A percentile compares a stretch with the other conserved stretches of the same genome.
These are phyloP conservation scores for Barnettozyma hawaiiensis DNA, from an alignment of 1,139 yeast genomes.

Conservation along the genomic window DNA sequence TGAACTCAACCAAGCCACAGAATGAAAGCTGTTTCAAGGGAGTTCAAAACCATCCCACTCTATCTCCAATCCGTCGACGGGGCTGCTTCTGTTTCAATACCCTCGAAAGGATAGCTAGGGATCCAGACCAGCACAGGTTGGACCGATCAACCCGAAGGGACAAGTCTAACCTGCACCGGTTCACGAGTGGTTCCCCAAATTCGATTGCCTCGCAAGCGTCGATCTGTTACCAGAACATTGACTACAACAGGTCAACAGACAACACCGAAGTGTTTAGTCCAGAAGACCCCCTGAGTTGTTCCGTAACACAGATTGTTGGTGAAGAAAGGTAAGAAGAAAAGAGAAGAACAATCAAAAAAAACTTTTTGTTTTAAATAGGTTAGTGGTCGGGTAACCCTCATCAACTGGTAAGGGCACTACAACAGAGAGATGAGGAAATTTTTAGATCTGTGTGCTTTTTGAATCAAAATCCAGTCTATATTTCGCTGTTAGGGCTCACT, in stretches of 20 bases:
- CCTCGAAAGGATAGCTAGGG: slow-evolving; percentile 29
- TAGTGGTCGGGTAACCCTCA: slow-evolving; percentile 10
- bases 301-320: slow-evolving; percentile 24
- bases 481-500: slow-evolving; percentile 3
- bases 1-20: slow-evolving; percentile 48
- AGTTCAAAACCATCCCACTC: slow-evolving; percentile 64
- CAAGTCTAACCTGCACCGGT: slow-evolving; percentile 26
- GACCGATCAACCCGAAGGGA: slow-evolving; percentile 57
- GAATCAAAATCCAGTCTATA: too few relatives aligned
- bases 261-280: slow-evolving; percentile 18
- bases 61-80: slow-evolving; percentile 78
- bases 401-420: background rate
- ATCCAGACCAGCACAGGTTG: slow-evolving; percentile 25
- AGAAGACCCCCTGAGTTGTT: slow-evolving; percentile 21
- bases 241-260: slow-evolving; percentile 19
- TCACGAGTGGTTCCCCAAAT: slow-evolving; percentile 12
- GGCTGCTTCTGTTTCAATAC: slow-evolving; percentile 65
- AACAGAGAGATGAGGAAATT: too few relatives aligned
- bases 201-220: slow-evolving; percentile 60
- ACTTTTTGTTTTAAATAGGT: too few relatives aligned
- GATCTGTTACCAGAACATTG: slow-evolving; percentile 46
- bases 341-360: too few relatives aligned
- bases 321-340: too few relatives aligned
- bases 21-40: slow-evolving; percentile 32
- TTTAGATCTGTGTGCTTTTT: too few relatives aligned